Percentiles rank a stretch among this genome's conserved stretches.
These are phyloP conservation scores for Elaeagnus macrophylla DNA, from an alignment of 306 rosid genomes.

Conservation along the genomic window DNA sequence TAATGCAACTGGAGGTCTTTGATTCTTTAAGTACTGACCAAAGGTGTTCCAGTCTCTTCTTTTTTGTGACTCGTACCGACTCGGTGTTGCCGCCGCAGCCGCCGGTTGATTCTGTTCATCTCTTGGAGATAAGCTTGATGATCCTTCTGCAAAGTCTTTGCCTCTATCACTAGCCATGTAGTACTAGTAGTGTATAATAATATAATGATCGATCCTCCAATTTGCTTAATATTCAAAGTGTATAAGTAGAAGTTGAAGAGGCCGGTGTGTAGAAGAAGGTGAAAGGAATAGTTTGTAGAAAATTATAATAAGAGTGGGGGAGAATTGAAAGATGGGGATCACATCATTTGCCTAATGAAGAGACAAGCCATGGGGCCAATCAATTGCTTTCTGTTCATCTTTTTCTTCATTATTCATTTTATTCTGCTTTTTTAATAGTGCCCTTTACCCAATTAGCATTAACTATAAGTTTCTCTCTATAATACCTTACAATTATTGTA, in stretches of 20 bases:
- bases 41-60: slow-evolving; percentile 98
- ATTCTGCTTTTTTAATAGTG: slow-evolving; percentile 11
- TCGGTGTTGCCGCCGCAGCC: slow-evolving; percentile 38
- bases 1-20: slow-evolving; percentile 71
- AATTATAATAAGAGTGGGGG: slow-evolving; percentile 5
- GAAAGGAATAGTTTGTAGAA: slow-evolving; percentile 83
- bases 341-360: slow-evolving; percentile 60
- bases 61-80: slow-evolving; percentile 92
- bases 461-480: slow-evolving; percentile 17
- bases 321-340: slow-evolving; percentile 44
- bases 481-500: slow-evolving; percentile 35
- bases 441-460: slow-evolving; percentile 1
- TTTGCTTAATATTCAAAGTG: slow-evolving; percentile 22
- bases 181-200: slow-evolving; percentile 2
- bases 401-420: slow-evolving; percentile 25
- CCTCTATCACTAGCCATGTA: slow-evolving; percentile 46
- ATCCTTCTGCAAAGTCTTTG: slow-evolving; percentile 48
- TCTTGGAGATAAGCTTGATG: slow-evolving; percentile 30
- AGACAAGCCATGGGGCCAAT: slow-evolving; percentile 83
- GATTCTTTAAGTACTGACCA: slow-evolving; percentile 82
- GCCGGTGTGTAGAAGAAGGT: slow-evolving; percentile 29
- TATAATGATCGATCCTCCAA: not conserved
- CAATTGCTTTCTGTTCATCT: slow-evolving; percentile 40
- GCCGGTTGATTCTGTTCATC: slow-evolving; percentile 10
- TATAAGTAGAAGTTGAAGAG: slow-evolving; percentile 11